Percentiles rank a stretch among this genome's conserved stretches.
Evolutionary conservation across 768 basidiomycete genomes (phyloP).

Genomic region (Boletellus sp.): DNA sequence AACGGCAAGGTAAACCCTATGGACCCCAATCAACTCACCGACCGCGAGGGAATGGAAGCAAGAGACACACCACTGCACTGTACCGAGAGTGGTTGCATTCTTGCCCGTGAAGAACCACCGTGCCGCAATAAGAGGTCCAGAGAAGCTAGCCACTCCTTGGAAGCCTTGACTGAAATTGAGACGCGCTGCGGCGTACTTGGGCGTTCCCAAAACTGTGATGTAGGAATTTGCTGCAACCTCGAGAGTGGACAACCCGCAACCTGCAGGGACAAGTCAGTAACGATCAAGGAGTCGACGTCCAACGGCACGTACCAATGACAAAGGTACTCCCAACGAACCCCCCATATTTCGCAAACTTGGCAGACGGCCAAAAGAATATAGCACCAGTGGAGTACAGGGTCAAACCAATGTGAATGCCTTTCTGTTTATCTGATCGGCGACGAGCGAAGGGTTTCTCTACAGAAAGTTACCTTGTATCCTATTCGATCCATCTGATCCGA

Average conservation of each 20-base stretch:
- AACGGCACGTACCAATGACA: constrained; percentile 47
- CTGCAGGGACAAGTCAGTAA: constrained; percentile 25
- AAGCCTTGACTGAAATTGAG: constrained; percentile 80
- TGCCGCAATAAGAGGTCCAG: constrained; percentile 71
- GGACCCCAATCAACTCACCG: background rate
- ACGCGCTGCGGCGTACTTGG: constrained; percentile 68
- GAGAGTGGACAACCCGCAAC: constrained; percentile 62
- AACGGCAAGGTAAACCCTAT: constrained; percentile 63
- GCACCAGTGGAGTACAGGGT: constrained; percentile 61
- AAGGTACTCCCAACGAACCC: constrained; percentile 76
- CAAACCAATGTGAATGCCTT: constrained; percentile 62
- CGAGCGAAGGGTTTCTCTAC: background rate
- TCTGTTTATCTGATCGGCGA: constrained; percentile 27
- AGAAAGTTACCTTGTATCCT: constrained; percentile 59
- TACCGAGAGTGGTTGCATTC: constrained; percentile 58
- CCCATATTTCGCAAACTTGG: constrained; percentile 60
- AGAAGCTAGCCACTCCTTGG: constrained; percentile 71
- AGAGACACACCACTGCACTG: constrained; percentile 55
- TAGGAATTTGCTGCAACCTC: constrained; percentile 82
- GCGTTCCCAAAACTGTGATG: constrained; percentile 63
- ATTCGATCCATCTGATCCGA: constrained; percentile 50
- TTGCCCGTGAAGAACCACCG: constrained; percentile 69
- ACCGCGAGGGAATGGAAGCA: background rate
- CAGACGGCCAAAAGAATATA: constrained; percentile 77
- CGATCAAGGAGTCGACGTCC: background rate